Evolutionary conservation across 2,329 filamentous ascomycete genomes (phyloP).

Genomic region (Colletotrichum liaoningense): DNA sequence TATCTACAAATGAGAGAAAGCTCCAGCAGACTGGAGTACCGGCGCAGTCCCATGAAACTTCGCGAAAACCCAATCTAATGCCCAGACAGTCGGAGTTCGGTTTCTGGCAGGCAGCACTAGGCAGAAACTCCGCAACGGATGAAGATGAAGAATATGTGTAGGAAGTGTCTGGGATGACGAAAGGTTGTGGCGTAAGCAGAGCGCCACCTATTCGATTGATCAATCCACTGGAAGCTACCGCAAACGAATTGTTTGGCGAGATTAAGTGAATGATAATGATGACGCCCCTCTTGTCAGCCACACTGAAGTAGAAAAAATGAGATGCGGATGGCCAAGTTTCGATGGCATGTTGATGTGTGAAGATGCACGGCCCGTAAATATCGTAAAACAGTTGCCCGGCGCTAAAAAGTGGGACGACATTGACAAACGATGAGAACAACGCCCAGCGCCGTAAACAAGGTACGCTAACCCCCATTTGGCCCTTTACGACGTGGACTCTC

Average conservation of each 20-base stretch:
- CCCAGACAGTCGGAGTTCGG: neutral
- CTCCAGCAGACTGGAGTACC: neutral
- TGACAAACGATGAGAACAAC: neutral
- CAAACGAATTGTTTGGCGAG: neutral
- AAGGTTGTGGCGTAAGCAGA: neutral
- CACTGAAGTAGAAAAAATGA: neutral
- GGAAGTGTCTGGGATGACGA: neutral
- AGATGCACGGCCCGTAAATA: constrained; percentile 8
- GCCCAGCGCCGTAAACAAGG: neutral
- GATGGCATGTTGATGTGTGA: neutral
- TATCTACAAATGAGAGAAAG: neutral
- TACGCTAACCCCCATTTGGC: neutral
- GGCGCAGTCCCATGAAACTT: neutral
- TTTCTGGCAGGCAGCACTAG: neutral
- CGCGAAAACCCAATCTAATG: neutral
- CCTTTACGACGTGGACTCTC: neutral
- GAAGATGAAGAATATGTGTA: neutral
- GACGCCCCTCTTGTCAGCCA: neutral
- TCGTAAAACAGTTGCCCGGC: neutral
- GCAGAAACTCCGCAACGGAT: neutral
- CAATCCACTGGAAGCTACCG: neutral
- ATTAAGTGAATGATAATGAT: neutral
- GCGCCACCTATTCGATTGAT: neutral
- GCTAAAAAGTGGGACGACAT: neutral
- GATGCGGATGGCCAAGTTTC: neutral